Conservation (phyloP, 2,329 filamentous ascomycete genomes). For the Ceratocystis ficicola region DNA sequence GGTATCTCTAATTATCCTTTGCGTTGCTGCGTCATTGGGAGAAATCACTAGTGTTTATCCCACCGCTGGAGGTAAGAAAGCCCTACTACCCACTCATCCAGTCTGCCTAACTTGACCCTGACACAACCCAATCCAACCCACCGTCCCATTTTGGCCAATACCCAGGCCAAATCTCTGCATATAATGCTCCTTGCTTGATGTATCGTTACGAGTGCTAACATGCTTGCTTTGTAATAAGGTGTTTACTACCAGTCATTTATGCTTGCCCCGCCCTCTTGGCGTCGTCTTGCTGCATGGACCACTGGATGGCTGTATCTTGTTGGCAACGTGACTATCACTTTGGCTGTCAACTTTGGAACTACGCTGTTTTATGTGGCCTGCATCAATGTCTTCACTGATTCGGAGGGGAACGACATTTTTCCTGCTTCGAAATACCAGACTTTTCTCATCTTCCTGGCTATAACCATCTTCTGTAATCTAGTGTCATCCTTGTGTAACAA, state of each 20-base stretch:
- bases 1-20: conserved; percentile 58
- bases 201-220: conserved; percentile 14
- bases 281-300: conserved; percentile 55
- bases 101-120: too few relatives aligned
- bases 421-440: conserved; percentile 49
- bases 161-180: not conserved
- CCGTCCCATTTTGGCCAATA: conserved; percentile 8
- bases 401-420: conserved; percentile 35
- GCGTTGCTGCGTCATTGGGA: conserved; percentile 56
- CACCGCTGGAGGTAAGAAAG: conserved; percentile 50
- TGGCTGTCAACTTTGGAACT: conserved; percentile 73
- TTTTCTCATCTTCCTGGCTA: conserved; percentile 57
- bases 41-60: conserved; percentile 67
- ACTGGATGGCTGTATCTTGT: conserved; percentile 67
- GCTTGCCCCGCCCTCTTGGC: conserved; percentile 50
- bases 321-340: conserved; percentile 69
- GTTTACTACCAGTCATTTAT: conserved; percentile 73
- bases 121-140: too few relatives aligned
- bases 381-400: conserved; percentile 43
- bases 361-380: conserved; percentile 49
- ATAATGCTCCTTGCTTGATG: not conserved
- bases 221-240: conserved; percentile 26
- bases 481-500: conserved; percentile 56
- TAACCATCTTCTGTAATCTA: conserved; percentile 52
- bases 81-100: too few relatives aligned